A percentile compares a stretch with the other conserved stretches of the same genome.
Conservation (phyloP, 2,329 filamentous ascomycete species). For the Fusarium robinianum region DNA sequence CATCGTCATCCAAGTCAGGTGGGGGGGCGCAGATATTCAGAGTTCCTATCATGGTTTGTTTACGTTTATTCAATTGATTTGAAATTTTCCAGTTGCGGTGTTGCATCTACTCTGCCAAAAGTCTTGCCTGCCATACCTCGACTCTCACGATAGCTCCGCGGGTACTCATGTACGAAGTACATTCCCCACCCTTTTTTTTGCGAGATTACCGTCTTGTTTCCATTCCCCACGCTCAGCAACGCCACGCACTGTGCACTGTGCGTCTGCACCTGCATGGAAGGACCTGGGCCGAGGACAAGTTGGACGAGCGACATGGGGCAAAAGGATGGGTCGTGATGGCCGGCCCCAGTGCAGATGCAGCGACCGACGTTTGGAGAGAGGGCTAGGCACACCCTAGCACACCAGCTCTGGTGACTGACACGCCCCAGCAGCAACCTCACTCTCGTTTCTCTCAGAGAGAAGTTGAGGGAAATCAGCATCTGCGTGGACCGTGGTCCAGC, state of each 20-base stretch:
- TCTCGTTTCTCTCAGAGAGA: background rate
- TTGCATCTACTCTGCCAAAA: constrained; percentile 9
- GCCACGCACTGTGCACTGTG: constrained; percentile 35
- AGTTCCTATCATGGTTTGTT: constrained; percentile 18
- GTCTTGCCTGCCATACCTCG: too few species aligned
- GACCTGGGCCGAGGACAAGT: constrained; percentile 33
- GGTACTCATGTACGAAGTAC: too few species aligned
- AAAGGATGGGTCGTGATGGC: constrained; percentile 22
- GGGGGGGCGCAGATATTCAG: too few species aligned
- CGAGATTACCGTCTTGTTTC: constrained; percentile 40
- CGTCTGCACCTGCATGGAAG: constrained; percentile 30
- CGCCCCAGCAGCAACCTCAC: constrained; percentile 15
- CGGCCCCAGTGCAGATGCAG: constrained; percentile 30
- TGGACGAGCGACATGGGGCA: constrained; percentile 20
- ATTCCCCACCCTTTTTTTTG: constrained; percentile 19
- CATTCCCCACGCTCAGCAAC: constrained; percentile 35
- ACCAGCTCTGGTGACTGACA: constrained; percentile 15
- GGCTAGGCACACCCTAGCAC: constrained; percentile 25
- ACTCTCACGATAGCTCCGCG: too few species aligned
- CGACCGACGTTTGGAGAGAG: constrained; percentile 31
- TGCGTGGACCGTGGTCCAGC: constrained; percentile 30
- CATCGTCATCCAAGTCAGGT: constrained; percentile 9
- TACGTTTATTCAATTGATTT: constrained; percentile 18
- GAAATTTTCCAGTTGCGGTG: constrained; percentile 11
- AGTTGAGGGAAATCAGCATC: too few species aligned